Percentiles rank a stretch among this genome's conserved stretches.
phyloP scores from a whole-genome alignment of 257 asterid genomes.

The Nicotiana otophora region DNA sequence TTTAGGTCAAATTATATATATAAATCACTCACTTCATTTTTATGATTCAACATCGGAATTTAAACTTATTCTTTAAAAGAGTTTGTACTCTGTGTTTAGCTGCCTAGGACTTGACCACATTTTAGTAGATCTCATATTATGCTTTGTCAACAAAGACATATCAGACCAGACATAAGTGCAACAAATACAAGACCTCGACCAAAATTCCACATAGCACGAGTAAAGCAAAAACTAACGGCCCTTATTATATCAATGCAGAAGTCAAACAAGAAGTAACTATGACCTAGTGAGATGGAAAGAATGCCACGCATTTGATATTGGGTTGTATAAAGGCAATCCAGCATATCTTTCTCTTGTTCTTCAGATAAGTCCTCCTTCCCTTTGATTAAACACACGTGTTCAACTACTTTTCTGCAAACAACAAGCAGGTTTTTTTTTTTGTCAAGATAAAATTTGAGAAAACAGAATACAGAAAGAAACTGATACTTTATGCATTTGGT shows the following conservation, averaged over 20 bases:
- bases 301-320: conserved; percentile 89
- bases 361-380: conserved; percentile 64
- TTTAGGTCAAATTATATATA: background rate
- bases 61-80: background rate
- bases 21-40: background rate
- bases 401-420: conserved; percentile 60
- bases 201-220: background rate
- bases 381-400: conserved; percentile 63
- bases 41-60: background rate
- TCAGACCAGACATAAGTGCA: background rate
- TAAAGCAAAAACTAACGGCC: background rate
- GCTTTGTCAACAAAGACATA: background rate
- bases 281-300: conserved; percentile 73
- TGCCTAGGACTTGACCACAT: background rate
- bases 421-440: background rate
- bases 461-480: background rate
- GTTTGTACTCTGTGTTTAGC: background rate
- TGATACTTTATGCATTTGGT: background rate
- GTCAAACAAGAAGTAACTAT: conserved; percentile 10
- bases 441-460: background rate
- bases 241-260: background rate
- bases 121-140: background rate
- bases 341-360: conserved; percentile 65
- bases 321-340: conserved; percentile 67
- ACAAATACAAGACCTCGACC: background rate